Evolutionary conservation across 345 rosid species (phyloP).

Genomic region (Capsella bursapastoris): DNA sequence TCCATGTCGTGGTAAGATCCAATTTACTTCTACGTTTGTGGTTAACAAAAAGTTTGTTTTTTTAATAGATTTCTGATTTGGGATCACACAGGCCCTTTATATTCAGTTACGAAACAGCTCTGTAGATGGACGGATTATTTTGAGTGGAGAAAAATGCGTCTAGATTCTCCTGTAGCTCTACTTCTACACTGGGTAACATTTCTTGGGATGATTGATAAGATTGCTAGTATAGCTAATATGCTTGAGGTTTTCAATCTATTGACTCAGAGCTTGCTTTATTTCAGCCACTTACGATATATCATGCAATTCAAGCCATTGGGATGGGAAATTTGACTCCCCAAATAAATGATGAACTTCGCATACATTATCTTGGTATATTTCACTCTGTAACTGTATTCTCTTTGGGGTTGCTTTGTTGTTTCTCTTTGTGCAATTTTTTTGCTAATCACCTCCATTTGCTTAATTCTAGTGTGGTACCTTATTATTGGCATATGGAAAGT

Average conservation of each 20-base stretch:
- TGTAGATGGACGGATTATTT: conserved; percentile 71
- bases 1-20: conserved; percentile 69
- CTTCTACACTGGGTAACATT: conserved; percentile 90
- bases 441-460: background rate
- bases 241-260: background rate
- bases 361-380: conserved; percentile 88
- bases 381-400: conserved; percentile 3
- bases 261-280: conserved; percentile 16
- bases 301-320: conserved; percentile 63
- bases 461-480: background rate
- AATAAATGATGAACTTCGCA: conserved; percentile 51
- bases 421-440: conserved; percentile 18
- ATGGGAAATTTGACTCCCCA: conserved; percentile 44
- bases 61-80: conserved; percentile 14
- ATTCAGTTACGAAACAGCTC: conserved; percentile 47
- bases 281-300: conserved; percentile 88
- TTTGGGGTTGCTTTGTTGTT: conserved; percentile 3
- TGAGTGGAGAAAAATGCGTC: conserved; percentile 79
- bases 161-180: conserved; percentile 80
- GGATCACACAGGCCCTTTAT: conserved; percentile 57
- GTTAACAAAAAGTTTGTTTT: background rate
- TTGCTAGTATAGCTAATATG: background rate
- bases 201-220: conserved; percentile 5
- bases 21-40: conserved; percentile 19
- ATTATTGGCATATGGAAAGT: background rate